Percentiles rank a stretch among this genome's conserved stretches.
Evolutionary conservation across 208 protist genomes (phyloP).

Genomic region (Trypanosoma platydactyli): DNA sequence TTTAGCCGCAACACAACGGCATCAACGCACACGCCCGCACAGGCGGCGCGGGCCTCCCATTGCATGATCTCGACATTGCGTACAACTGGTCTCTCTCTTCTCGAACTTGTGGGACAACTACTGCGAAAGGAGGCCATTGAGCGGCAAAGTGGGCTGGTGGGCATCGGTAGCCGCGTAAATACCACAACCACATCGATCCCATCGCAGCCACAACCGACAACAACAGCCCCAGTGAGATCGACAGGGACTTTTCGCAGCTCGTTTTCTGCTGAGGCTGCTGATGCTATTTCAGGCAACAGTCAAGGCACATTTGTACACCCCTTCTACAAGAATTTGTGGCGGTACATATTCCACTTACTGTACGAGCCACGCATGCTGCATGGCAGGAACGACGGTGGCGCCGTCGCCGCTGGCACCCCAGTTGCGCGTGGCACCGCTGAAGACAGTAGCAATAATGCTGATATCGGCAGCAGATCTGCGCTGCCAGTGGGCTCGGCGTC

Average conservation of each 20-base stretch:
- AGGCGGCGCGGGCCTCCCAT: not conserved
- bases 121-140: constrained; percentile 71
- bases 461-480: not conserved
- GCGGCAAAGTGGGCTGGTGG: constrained; percentile 54
- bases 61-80: constrained; percentile 36
- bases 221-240: not conserved
- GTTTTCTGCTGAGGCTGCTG: constrained; percentile 30
- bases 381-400: constrained; percentile 2
- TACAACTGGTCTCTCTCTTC: constrained; percentile 41
- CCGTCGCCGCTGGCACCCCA: not conserved
- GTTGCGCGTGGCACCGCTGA: not conserved
- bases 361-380: constrained; percentile 25
- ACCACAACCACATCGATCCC: constrained; percentile 34
- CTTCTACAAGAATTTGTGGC: constrained; percentile 71
- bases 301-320: constrained; percentile 54
- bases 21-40: not conserved
- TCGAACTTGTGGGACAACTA: constrained; percentile 67
- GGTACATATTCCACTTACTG: constrained; percentile 39
- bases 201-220: not conserved
- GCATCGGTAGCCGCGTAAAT: constrained; percentile 59
- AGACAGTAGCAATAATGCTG: not conserved
- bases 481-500: not conserved
- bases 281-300: not conserved
- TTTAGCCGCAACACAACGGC: not conserved
- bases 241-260: not conserved